Conservation (phyloP, 177 flowering plant genomes). For the Vitis hybrid region DNA sequence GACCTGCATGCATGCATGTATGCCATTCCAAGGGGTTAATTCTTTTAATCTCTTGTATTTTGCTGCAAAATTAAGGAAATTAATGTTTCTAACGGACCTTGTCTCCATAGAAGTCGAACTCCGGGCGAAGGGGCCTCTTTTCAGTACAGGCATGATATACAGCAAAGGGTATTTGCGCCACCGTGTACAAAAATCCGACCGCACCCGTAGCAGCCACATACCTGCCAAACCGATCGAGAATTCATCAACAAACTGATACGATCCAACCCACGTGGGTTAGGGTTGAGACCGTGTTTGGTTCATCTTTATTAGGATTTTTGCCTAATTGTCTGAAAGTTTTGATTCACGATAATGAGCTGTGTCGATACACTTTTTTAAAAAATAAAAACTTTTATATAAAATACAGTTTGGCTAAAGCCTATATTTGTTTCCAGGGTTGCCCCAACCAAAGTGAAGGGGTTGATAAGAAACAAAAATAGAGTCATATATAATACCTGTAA, state of each 20-base stretch:
- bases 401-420: too few relatives aligned
- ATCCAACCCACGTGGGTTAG: too few relatives aligned
- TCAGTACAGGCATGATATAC: constrained; percentile 21
- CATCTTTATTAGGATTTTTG: too few relatives aligned
- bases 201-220: constrained; percentile 25
- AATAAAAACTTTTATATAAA: too few relatives aligned
- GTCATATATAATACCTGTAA: constrained; percentile 20
- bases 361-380: too few relatives aligned
- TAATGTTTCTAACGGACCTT: constrained; percentile 15
- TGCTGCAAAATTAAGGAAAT: neutral
- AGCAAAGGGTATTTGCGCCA: constrained; percentile 39
- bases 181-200: constrained; percentile 27
- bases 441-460: too few relatives aligned
- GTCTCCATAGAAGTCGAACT: constrained; percentile 42
- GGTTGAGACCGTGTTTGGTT: too few relatives aligned
- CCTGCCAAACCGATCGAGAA: constrained; percentile 18
- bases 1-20: constrained; percentile 8
- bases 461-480: too few relatives aligned
- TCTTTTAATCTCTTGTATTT: neutral
- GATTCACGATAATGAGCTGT: too few relatives aligned
- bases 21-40: neutral
- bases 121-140: constrained; percentile 33
- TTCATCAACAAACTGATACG: too few relatives aligned
- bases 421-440: too few relatives aligned
- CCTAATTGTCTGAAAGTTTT: too few relatives aligned